Conservation (phyloP, 371 early-diverging fungal species). For the Mucor saturninus region DNA sequence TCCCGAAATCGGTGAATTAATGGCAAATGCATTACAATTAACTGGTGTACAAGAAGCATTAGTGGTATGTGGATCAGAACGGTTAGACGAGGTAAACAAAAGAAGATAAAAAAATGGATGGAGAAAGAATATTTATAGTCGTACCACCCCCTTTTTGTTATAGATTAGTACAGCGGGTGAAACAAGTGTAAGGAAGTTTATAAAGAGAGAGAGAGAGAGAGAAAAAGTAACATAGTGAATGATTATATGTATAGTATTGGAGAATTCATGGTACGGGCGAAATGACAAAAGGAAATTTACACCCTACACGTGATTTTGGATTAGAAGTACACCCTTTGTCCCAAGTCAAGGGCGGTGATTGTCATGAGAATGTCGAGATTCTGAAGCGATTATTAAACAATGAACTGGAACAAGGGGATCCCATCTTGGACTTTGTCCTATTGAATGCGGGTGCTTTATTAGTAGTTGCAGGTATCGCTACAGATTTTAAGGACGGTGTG, state of each 20-base stretch:
- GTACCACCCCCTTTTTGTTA: constrained; percentile 18
- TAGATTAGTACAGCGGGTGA: constrained; percentile 77
- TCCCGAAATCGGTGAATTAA: constrained; percentile 73
- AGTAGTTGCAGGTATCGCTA: constrained; percentile 79
- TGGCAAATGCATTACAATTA: constrained; percentile 84
- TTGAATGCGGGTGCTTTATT: constrained; percentile 89
- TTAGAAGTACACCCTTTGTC: constrained; percentile 73
- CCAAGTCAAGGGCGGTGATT: constrained; percentile 81
- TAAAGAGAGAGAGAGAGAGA: no score
- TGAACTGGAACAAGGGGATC: constrained; percentile 58
- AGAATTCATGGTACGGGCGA: constrained; percentile 59
- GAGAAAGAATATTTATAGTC: no score
- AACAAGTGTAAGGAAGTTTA: constrained; percentile 72
- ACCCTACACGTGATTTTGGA: constrained; percentile 87
- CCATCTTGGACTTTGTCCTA: constrained; percentile 90
- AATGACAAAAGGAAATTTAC: constrained; percentile 67
- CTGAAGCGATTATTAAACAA: constrained; percentile 70
- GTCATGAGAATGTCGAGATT: constrained; percentile 74
- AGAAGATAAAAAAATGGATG: constrained; percentile 33
- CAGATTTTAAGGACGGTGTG: constrained; percentile 79
- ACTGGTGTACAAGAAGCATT: constrained; percentile 80
- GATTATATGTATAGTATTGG: constrained; percentile 64
- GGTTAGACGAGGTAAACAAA: constrained; percentile 67
- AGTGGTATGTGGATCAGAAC: constrained; percentile 86
- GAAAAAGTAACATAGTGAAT: not conserved